Evolutionary conservation across 2,329 filamentous ascomycete genomes (phyloP), one percentile per base, ranked within the genome.

Genomic region (Penicillium sp.): DNA sequence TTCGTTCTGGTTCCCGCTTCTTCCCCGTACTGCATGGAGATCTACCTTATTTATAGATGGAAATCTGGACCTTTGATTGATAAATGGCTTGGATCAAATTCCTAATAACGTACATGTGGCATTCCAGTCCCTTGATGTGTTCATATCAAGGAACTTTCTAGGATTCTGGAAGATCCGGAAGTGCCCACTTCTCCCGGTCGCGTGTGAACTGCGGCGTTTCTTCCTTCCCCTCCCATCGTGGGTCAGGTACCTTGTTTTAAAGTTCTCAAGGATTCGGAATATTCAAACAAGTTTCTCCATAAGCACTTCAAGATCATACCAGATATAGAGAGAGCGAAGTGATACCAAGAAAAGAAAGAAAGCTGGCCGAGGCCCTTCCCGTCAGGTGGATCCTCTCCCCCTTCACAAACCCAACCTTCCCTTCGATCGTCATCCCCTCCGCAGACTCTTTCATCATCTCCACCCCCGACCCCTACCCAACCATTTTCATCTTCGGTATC

Each of bases 401-500:
- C 55, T 50, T 54, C 52, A 51, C 49, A 39, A 35, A 58, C 54
- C 53, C 57, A 55, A 59, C 57, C 25, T 53, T 54, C 57, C 57
- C 47, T 61, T 50, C 49, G 60, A 61, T 62, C 63, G 63, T 65
- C 63, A 66, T 64, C 64, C 62, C 60, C 60, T 54, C 62, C 57
- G 57, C 64, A 62, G 61, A 67, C 61, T 63, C 65, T 64, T 68
- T 61, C 61, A 63, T 69, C 62, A 64, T 61, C 61, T 62, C 59
- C 62, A 60, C 58, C 48, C 57, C 59, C 53, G 55, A 53, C 62
- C 57, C 43, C 60, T 55, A 55, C 54, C 50, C 48, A 42, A 42
- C 54, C 55, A 60, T 60, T 53, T 51, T 49, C 47, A 54, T 57
- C 57, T 43, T 48, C 53, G 45, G 31, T 37, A 50, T 48, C 47